A percentile compares a stretch with the other conserved stretches of the same genome.
Evolutionary conservation across 2,329 filamentous ascomycete genomes (phyloP).

Genomic region (Tolypocladium ovalisporum): DNA sequence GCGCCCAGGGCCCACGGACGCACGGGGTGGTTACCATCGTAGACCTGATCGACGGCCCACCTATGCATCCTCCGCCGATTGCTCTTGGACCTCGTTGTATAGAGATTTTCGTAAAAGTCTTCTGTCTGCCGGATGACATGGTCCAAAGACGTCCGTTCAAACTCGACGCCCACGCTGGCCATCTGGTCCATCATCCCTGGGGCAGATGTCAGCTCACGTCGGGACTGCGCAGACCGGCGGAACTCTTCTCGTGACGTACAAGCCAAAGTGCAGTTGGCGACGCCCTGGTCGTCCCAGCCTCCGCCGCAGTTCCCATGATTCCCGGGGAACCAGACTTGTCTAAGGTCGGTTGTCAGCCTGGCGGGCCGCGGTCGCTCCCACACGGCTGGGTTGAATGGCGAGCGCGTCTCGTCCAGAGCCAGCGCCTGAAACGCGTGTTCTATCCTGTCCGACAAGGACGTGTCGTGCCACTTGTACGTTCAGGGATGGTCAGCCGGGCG

Average conservation of each 20-base stretch:
- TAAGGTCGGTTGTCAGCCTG: conserved; percentile 29
- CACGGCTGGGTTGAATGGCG: conserved; percentile 42
- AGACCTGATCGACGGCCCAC: conserved; percentile 40
- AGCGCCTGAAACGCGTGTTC: conserved; percentile 50
- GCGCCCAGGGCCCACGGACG: conserved; percentile 37
- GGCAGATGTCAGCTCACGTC: not conserved
- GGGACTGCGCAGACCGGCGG: rapidly evolving
- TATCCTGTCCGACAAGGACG: conserved; percentile 38
- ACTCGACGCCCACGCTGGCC: conserved; percentile 38
- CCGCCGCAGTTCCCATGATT: conserved; percentile 62
- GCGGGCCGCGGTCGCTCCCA: conserved; percentile 36
- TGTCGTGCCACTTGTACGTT: conserved; percentile 43
- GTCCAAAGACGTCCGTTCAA: conserved; percentile 28
- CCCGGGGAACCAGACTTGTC: conserved; percentile 57
- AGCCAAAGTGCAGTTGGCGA: conserved; percentile 26
- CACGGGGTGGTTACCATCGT: conserved; percentile 32
- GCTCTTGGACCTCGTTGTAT: conserved; percentile 4
- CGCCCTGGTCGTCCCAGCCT: conserved; percentile 45
- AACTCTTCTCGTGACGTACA: conserved; percentile 17
- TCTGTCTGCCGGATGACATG: conserved; percentile 25
- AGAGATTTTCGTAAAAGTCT: conserved; percentile 18
- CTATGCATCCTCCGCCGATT: conserved; percentile 5
- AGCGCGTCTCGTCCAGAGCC: conserved; percentile 44
- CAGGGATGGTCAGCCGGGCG: conserved; percentile 16
- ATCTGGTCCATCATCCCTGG: conserved; percentile 48